Base-by-base conservation (phyloP, 1,284 basidiomycete species). In the Xerocomus amazonicus region DNA sequence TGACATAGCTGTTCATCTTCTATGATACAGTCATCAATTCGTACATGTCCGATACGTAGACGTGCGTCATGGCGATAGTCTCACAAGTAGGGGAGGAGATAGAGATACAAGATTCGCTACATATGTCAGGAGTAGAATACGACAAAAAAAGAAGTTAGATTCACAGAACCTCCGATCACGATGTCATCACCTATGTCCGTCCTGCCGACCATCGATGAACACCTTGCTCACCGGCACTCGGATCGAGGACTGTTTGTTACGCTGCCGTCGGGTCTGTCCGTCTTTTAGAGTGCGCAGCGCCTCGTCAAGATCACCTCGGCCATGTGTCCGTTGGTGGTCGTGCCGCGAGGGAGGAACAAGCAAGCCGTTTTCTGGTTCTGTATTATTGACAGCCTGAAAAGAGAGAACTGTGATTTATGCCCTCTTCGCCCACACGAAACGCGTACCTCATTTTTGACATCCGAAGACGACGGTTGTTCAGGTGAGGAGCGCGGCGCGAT, bases 221-320 rank as follows among this genome's bases (percentile, higher is more conserved):
- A 94, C 88, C 74, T 87, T 90, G 71, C 81, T 90, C 4, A 78
- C 73, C 10, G 73, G 66, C 12, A 53, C 73, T 29, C 73, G 67
- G 29, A 53, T 46, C 40, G 77, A 59, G 5, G 74, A 72, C 37
- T 79, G 72, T 10, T 70, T 63, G 34, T 73, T 70, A 19, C 83
- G 73, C 45, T 73, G 70, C 57, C 83, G 73, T 50, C 82, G 72
- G 16, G 51, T 58, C 52, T 79, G 79, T 13, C 84, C 87, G 28
- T 81, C 78, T 32, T 84, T 81, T 71, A 94, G 80, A 52, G 84
- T 91, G 32, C 87, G 81, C 45, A 94, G 87, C 8, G 87, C 88
- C 59, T 87, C 80, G 58, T 94, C 90, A 35, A 93, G 69, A 50
- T 87, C 86, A 10, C 90, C 90, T 34, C 85, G 78, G 14, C 83